Base-by-base conservation (phyloP, 257 asterid genomes). In the Ilex aquifolium region DNA sequence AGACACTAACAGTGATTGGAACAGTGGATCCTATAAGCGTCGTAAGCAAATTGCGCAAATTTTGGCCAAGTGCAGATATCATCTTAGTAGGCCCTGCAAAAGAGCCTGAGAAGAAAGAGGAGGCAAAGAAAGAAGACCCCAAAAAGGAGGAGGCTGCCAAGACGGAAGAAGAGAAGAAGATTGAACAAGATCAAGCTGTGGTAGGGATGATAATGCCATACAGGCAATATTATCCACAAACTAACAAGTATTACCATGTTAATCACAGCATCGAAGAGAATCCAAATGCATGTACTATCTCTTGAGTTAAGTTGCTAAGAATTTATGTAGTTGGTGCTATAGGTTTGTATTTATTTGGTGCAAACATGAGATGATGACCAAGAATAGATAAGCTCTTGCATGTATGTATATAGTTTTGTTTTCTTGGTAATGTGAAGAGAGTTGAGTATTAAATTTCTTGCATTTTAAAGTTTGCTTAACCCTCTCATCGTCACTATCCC, bases 221-320 rank as follows among this genome's bases (percentile, higher is more conserved):
- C 61, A 64, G 84, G 56, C 88, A 69, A 30, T 80, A 76, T 44
- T 81, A 81, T 29, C 85, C 83, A 10, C 78, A 84, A 7, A 67
- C 75, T 80, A 70, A 78, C 73, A 70, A 79, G 15, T 77, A 72
- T 77, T 72, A 78, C 76, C 70, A 73, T 58, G 71, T 31, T 65
- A 76, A 80, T 48, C 90, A 83, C 64, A 78, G 85, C 84, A 80
- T 80, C 21, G 94, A 85, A 67, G 94, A 85, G 78, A 83, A 85
- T 70, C 90, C 94, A 31, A 85, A 81, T 65, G 79, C 86, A 3
- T 85, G 94, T 54, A 77, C 63, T 8, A 83, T 85, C 9, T 72
- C 71, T 75, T 83, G 72, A 66, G 32, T 1, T 44, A 2, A 49
- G 17, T 49, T 49, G 42, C 1, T 36, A 36, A 36, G 42, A 36